Evolutionary conservation across 306 rosid species (phyloP).

Genomic region (Ochetophila trinervis): DNA sequence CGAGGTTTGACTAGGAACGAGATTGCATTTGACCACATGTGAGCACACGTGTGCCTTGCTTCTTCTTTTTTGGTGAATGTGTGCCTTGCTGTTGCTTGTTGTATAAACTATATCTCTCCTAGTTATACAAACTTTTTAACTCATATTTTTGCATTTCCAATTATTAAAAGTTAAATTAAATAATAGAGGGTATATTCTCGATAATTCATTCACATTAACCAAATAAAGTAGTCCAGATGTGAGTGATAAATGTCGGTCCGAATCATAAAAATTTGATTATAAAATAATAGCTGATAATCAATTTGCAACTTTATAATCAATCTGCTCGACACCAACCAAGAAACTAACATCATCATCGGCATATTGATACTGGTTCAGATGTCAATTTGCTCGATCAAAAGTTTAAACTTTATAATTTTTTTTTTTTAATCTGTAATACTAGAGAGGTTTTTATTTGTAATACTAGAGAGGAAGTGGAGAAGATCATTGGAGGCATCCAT

Average conservation of each 20-base stretch:
- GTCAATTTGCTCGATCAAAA: too few species aligned
- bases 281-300: neutral
- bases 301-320: neutral
- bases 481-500: too few species aligned
- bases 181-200: neutral
- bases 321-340: neutral
- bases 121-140: too few species aligned
- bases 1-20: neutral
- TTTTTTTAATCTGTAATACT: too few species aligned
- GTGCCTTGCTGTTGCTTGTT: constrained; percentile 17
- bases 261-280: neutral
- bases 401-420: too few species aligned
- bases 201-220: neutral
- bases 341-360: too few species aligned
- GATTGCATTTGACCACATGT: constrained; percentile 13
- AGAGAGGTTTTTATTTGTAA: too few species aligned
- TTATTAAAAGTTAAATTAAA: neutral
- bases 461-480: too few species aligned
- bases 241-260: neutral
- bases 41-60: constrained; percentile 22
- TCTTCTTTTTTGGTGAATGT: too few species aligned
- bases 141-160: too few species aligned
- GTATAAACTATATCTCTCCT: neutral
- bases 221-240: neutral
- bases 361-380: too few species aligned